A percentile compares a stretch with the other conserved stretches of the same genome.
phyloP scores from a whole-genome alignment of 2,329 filamentous ascomycete genomes.

The Paecilomyces formosus region DNA sequence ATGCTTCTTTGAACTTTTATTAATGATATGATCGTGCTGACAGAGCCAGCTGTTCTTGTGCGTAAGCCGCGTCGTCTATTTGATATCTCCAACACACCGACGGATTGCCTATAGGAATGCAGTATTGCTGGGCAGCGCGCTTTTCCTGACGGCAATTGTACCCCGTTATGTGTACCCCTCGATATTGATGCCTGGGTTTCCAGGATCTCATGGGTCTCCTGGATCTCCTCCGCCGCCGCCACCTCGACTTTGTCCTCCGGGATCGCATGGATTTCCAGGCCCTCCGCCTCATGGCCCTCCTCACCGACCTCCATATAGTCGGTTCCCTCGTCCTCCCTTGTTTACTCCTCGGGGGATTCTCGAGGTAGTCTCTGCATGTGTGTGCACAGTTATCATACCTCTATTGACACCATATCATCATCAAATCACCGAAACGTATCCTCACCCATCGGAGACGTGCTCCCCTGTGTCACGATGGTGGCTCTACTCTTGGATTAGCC shows the following conservation, averaged over 20 bases:
- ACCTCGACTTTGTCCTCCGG: neutral
- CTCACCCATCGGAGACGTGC: conserved; percentile 2
- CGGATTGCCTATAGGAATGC: neutral
- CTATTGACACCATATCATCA: neutral
- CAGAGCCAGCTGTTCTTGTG: conserved; percentile 1
- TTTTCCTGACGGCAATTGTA: conserved; percentile 3
- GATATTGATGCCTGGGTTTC: conserved; percentile 2
- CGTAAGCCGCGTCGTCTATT: conserved; percentile 1
- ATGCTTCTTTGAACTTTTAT: neutral
- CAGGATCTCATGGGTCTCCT: neutral
- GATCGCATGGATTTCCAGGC: neutral
- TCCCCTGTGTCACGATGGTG: conserved; percentile 7
- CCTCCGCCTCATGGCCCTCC: neutral
- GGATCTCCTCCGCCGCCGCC: neutral
- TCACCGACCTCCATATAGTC: neutral
- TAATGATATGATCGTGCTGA: neutral
- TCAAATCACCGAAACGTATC: neutral
- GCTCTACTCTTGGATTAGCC: conserved; percentile 7
- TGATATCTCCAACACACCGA: neutral
- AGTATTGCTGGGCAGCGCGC: conserved; percentile 1
- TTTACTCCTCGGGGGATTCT: neutral
- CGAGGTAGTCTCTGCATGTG: neutral
- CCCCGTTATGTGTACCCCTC: conserved; percentile 3
- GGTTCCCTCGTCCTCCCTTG: no score
- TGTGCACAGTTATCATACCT: conserved; percentile 3